phyloP scores from a whole-genome alignment of 1,139 yeast genomes.

The Taphrina deformans region DNA sequence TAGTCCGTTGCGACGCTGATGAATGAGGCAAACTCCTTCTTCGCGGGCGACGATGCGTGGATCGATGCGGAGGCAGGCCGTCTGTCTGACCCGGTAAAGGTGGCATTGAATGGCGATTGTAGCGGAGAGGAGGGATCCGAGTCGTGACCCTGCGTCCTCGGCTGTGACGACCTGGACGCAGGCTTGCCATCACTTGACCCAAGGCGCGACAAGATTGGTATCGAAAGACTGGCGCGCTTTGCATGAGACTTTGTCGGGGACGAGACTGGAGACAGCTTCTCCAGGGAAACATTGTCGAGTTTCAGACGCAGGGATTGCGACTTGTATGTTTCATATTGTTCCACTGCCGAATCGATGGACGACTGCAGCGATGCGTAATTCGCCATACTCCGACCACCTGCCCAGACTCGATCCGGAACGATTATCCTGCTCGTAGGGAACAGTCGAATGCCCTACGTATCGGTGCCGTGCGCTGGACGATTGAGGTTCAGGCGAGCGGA shows the following conservation, averaged over 20 bases:
- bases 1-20: conserved; percentile 9
- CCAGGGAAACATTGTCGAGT: background rate
- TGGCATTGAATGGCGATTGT: background rate
- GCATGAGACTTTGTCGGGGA: conserved; percentile 4
- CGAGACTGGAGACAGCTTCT: background rate
- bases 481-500: background rate
- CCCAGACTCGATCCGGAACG: no score
- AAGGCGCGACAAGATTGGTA: background rate
- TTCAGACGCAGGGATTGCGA: conserved; percentile 10
- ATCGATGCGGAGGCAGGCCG: conserved; percentile 7
- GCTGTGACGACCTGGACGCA: background rate
- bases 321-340: conserved; percentile 21
- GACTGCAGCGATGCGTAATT: conserved; percentile 14
- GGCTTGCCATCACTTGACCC: background rate
- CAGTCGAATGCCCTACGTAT: no score
- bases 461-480: no score
- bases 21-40: conserved; percentile 12
- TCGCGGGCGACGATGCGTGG: background rate
- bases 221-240: background rate
- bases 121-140: background rate
- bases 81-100: background rate
- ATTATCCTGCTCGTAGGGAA: no score
- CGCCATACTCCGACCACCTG: conserved; percentile 23
- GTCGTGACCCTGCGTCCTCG: background rate
- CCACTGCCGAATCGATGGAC: conserved; percentile 20